Base-by-base conservation (phyloP, 176 grass and related monocot species). In the Eremochloa ophiuroides region DNA sequence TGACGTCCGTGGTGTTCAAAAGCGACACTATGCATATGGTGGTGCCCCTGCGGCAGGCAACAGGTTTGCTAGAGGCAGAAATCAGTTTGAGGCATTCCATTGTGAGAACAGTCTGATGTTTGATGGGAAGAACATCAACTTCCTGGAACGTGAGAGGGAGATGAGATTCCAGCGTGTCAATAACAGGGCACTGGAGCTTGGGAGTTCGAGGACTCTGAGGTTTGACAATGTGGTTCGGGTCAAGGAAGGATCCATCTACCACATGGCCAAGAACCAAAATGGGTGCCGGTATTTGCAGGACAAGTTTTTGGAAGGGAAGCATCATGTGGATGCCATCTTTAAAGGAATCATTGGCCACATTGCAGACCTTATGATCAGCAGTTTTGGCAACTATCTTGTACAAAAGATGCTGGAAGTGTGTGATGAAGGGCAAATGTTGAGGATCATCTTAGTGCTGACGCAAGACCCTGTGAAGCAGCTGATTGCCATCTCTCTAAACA, bases 331-430 rank as follows among this genome's bases (percentile, higher is more conserved):
- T 87, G 51, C 44, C 13, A 89, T 98, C 5, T 98, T 93, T 76
- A 82, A 93, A 69, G 90, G 88, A 35, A 87, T 91, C 38, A 87
- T 98, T 26, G 63, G 89, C 62, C 90, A 98, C 80, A 77, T 88
- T 62, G 56, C 48, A 10, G 92, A 95, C 34, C 90, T 95, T 37
- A 91, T 98, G 90, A 77, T 80, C 26, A 85, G 93, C 63, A 86
- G 76, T 10, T 93, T 90, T 77, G 96, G 88, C 25, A 98, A 98
- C 82, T 93, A 93, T 83, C 92, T 98, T 22, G 87, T 95, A 73
- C 93, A 98, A 84, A 93, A 93, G 78, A 65, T 98, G 48, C 62
- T 95, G 43, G 88, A 91, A 33, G 82, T 93, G 56, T 95, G 96
- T 80, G 85, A 86, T 83, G 90, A 98, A 75, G 84, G 85, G 40